Evolutionary conservation across 495 filamentous ascomycete genomes (phyloP), one percentile per base, ranked within the genome.

Genomic region (Podospora bellae-mahoneyi): DNA sequence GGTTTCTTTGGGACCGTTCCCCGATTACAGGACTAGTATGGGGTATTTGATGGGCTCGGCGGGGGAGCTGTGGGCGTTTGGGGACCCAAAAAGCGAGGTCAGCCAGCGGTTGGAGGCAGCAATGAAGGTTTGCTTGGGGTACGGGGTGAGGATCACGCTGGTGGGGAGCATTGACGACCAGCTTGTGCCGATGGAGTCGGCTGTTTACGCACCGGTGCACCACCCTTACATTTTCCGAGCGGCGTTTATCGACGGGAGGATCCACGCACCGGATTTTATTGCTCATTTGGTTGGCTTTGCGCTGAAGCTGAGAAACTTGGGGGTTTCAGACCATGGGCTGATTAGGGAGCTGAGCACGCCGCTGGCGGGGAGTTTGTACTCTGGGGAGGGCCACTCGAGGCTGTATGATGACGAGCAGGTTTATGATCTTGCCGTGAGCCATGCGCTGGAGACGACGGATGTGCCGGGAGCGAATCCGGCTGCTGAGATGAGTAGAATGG

Each of bases 121-220:
- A 0, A 79, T 97, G 13, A 87, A 90, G 71, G 84, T 84, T 7
- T 88, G 87, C 30, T 82, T 99, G 19, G 82, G 83, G 55, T 91
- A 91, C 76, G 92, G 94, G 20, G 91, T 92, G 16, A 89, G 92
- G 54, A 86, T 97, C 62, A 88, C 92, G 2, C 94, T 91, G 77
- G 82, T 95, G 70, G 94, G 94, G 44, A 96, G 93, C 75, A 95
- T 98, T 64, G 95, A 99, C 75, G 95, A 99, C 78, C 95, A 99
- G 78, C 83, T 99, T 15, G 94, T 99, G 32, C 94, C 93, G 16
- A 77, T 97, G 64, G 93, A 97, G 87, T 97, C 93, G 18, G 92
- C 93, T 0, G 88, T 92, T 2, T 96, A 96, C 72, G 86, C 92
- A 2, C 89, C 89, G 4, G 87, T 91, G 5, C 86, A 87, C 44